Percentiles rank a stretch among this genome's conserved stretches.
These are phyloP conservation scores for Vinca major DNA, from an alignment of 305 asterid genomes.

Conservation along the genomic window DNA sequence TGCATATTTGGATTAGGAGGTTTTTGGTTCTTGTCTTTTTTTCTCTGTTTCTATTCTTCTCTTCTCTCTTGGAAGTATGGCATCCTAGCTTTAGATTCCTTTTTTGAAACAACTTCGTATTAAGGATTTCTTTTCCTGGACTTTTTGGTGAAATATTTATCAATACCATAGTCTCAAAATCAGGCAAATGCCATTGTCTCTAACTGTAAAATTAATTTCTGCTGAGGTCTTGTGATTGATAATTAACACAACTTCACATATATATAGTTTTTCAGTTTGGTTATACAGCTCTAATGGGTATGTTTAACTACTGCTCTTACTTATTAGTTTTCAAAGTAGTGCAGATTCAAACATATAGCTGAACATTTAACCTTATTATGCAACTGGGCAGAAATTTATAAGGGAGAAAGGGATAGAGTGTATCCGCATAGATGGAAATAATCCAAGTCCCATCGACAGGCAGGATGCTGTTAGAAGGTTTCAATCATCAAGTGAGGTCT, in stretches of 20 bases:
- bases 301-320: not conserved
- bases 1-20: not conserved
- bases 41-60: not conserved
- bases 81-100: not conserved
- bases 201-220: not conserved
- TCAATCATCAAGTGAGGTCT: conserved; percentile 69
- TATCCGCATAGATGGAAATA: conserved; percentile 74
- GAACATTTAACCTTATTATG: not conserved
- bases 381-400: conserved; percentile 51
- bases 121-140: not conserved
- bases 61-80: not conserved
- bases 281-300: not conserved
- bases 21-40: not conserved
- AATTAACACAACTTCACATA: not conserved
- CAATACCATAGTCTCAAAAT: not conserved
- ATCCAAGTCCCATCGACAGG: conserved; percentile 46
- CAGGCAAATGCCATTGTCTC: not conserved
- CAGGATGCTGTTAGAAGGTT: conserved; percentile 64
- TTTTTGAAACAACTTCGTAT: not conserved
- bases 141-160: not conserved
- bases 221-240: not conserved
- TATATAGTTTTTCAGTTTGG: not conserved
- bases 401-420: conserved; percentile 57
- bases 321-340: not conserved
- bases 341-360: not conserved